A percentile compares a stretch with the other conserved stretches of the same genome.
Evolutionary conservation across 257 asterid genomes (phyloP).

Genomic region (Osmanthus fragrans): DNA sequence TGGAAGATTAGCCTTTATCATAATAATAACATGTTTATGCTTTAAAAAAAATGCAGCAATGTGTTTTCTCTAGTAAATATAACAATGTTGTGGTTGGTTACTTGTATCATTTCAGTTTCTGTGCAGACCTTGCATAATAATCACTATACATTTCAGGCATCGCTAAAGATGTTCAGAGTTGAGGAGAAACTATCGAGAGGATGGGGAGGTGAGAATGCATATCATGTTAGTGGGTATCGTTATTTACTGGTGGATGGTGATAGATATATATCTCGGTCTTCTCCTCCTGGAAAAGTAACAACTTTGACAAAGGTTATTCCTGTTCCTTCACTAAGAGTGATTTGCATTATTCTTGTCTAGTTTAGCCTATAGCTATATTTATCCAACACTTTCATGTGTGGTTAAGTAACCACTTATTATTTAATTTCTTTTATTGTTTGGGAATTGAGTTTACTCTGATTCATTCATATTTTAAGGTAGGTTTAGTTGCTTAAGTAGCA

Average conservation of each 20-base stretch:
- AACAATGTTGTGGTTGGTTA: background rate
- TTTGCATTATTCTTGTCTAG: conserved; percentile 13
- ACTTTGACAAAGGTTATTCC: conserved; percentile 79
- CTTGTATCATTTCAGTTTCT: background rate
- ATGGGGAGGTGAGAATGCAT: conserved; percentile 99
- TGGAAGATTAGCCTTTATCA: background rate
- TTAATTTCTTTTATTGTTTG: background rate
- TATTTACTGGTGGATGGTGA: conserved; percentile 89
- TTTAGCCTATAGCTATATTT: background rate
- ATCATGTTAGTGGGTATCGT: conserved; percentile 94
- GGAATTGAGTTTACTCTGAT: background rate
- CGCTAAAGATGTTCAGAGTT: conserved; percentile 64
- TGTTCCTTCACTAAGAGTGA: background rate
- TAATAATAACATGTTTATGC: background rate
- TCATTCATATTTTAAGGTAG: background rate
- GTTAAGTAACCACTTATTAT: background rate
- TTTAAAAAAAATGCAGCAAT: background rate
- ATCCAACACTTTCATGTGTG: background rate
- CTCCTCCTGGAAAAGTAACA: conserved; percentile 98
- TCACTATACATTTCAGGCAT: conserved; percentile 53
- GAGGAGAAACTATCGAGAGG: conserved; percentile 98
- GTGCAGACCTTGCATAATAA: conserved; percentile 11
- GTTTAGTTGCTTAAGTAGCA: background rate
- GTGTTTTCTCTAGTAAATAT: background rate
- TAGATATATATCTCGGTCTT: conserved; percentile 72